Conservation (phyloP, 768 basidiomycete genomes). For the Rhodocollybia butyracea region DNA sequence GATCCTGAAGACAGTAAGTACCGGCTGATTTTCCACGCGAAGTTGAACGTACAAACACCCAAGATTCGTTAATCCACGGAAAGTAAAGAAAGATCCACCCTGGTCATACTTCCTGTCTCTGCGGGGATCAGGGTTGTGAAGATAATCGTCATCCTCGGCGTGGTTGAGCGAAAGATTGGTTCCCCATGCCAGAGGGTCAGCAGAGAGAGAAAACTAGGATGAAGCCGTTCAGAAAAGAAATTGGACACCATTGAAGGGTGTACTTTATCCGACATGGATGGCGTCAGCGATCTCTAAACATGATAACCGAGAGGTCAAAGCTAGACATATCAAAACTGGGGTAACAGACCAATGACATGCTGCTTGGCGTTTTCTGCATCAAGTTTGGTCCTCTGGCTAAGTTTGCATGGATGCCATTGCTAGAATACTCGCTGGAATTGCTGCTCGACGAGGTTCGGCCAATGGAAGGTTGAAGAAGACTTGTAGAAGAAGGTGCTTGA, state of each 20-base stretch:
- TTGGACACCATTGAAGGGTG: not conserved
- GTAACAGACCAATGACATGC: conserved; percentile 37
- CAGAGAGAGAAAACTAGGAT: conserved; percentile 64
- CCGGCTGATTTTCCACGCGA: no score
- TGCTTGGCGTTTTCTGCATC: conserved; percentile 35
- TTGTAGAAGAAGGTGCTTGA: conserved; percentile 45
- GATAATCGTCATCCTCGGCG: conserved; percentile 62
- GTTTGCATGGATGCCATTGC: conserved; percentile 34
- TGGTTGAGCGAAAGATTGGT: conserved; percentile 56
- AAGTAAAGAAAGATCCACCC: conserved; percentile 65
- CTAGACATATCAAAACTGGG: not conserved
- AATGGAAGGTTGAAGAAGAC: conserved; percentile 39
- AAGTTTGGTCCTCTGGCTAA: conserved; percentile 37
- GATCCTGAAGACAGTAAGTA: no score
- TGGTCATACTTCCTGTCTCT: conserved; percentile 55
- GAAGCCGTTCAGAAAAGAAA: not conserved
- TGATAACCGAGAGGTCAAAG: not conserved
- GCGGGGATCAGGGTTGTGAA: conserved; percentile 72
- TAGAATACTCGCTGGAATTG: conserved; percentile 11
- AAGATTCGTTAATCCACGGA: conserved; percentile 67
- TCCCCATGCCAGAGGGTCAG: conserved; percentile 73
- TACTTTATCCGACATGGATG: conserved; percentile 61
- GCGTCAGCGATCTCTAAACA: conserved; percentile 24
- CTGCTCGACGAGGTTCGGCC: conserved; percentile 16
- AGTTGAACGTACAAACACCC: no score